Evolutionary conservation across 164 flowering plant genomes (phyloP), one percentile per base, ranked within the genome.

Genomic region (Nymphaea colorata): DNA sequence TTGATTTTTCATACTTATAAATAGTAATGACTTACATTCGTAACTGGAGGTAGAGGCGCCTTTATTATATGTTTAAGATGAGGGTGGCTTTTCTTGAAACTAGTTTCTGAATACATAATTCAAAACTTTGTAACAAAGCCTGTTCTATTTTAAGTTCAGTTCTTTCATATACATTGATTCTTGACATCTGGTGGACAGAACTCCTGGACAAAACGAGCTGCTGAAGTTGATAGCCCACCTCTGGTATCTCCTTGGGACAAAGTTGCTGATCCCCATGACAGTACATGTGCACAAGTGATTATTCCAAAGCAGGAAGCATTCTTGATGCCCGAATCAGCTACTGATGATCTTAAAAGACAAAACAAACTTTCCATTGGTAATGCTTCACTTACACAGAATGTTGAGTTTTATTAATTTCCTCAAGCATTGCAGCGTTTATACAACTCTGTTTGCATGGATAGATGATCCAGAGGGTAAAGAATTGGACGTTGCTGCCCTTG

Each of bases 121-220:
- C 36, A 25, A 25, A 25, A n/a, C n/a, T n/a, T 1, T 25, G 36
- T 25, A 25, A 25, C 36, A 25, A 25, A 25, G 36, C 36, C 36
- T 25, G 36, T 25, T 25, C 36, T 25, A 25, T 25, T 25, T 25
- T 25, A 0, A 25, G 36, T 25, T 25, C 36, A 25, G 36, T 25
- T 25, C 36, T 25, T 25, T 25, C 36, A 25, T 25, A 25, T 25
- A 25, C 36, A 25, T 25, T 25, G 36, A 25, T 25, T 25, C 36
- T 25, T 25, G 1, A 25, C 36, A 25, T 25, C 36, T 25, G 36
- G 36, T 25, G 69, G 71, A 66, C 84, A 87, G 93, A 86, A 82
- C 77, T 84, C 93, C 41, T 82, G 90, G 88, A 84, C 87, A 68
- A 83, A 81, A 75, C 67, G 72, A 62, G 80, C 79, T 5, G 74